phyloP scores from a whole-genome alignment of 2,329 filamentous ascomycete species.

The Pestalotiopsis sp. region DNA sequence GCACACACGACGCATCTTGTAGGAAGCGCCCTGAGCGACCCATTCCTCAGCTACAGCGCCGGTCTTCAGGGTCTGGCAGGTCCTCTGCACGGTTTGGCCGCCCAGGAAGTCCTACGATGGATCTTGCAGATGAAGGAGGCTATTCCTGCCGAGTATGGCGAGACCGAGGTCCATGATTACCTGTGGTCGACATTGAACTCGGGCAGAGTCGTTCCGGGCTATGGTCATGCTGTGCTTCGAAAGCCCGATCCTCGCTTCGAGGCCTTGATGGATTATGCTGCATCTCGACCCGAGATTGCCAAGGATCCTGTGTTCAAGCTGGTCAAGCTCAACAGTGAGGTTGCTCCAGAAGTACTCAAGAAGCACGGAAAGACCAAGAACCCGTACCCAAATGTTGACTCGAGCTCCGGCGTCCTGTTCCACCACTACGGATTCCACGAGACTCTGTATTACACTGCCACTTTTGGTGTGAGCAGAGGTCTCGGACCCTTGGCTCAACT shows the following conservation, averaged over 20 bases:
- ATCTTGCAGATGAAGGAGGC: slow-evolving; percentile 92
- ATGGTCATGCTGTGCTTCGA: slow-evolving; percentile 92
- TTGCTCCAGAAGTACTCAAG: slow-evolving; percentile 87
- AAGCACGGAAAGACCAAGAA: slow-evolving; percentile 99
- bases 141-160: slow-evolving; percentile 77
- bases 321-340: slow-evolving; percentile 88
- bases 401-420: slow-evolving; percentile 90
- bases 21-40: slow-evolving; percentile 90
- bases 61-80: slow-evolving; percentile 94
- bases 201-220: slow-evolving; percentile 91
- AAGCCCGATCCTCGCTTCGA: slow-evolving; percentile 97
- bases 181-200: slow-evolving; percentile 93
- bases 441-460: slow-evolving; percentile 89
- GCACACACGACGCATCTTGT: slow-evolving; percentile 95
- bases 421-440: slow-evolving; percentile 98
- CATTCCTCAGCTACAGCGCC: slow-evolving; percentile 94
- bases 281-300: slow-evolving; percentile 81
- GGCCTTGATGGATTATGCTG: slow-evolving; percentile 94
- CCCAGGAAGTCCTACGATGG: slow-evolving; percentile 96
- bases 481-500: slow-evolving; percentile 91
- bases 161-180: slow-evolving; percentile 84
- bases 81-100: slow-evolving; percentile 88
- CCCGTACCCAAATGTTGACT: slow-evolving; percentile 96
- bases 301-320: slow-evolving; percentile 90
- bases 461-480: slow-evolving; percentile 69